A percentile compares a stretch with the other conserved stretches of the same genome.
phyloP scores from a whole-genome alignment of 164 flowering plant genomes.

The Piper betle region DNA sequence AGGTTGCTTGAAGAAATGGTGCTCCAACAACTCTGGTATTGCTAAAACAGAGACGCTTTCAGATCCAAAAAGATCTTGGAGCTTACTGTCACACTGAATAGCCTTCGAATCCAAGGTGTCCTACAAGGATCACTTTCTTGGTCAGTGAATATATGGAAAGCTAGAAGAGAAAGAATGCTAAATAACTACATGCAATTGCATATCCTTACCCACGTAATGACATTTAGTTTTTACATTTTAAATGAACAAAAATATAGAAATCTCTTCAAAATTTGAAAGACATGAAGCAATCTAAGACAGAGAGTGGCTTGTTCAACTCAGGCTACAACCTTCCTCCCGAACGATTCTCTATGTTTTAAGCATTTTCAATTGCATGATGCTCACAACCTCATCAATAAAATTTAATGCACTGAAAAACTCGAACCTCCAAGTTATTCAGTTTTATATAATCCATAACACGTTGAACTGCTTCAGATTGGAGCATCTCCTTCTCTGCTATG shows the following conservation, averaged over 20 bases:
- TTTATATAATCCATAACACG: conserved; percentile 77
- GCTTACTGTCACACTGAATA: conserved; percentile 62
- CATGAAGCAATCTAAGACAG: not conserved
- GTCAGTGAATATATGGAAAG: too few species aligned
- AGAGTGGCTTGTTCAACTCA: not conserved
- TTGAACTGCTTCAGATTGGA: conserved; percentile 38
- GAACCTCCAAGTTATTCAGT: conserved; percentile 62
- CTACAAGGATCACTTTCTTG: conserved; percentile 18
- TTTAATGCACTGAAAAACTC: conserved; percentile 1
- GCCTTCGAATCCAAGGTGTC: conserved; percentile 55
- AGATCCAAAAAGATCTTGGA: conserved; percentile 74
- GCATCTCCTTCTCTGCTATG: conserved; percentile 59
- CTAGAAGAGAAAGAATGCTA: too few species aligned
- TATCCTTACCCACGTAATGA: too few species aligned
- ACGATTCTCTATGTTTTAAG: not conserved
- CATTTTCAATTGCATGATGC: not conserved
- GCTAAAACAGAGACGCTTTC: conserved; percentile 60
- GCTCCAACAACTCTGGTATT: conserved; percentile 49
- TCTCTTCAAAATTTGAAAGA: not conserved
- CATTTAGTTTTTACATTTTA: too few species aligned
- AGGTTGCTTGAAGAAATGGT: conserved; percentile 46
- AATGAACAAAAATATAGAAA: not conserved
- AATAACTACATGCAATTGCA: too few species aligned
- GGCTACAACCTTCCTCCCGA: not conserved
- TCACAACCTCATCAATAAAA: not conserved